phyloP scores from a whole-genome alignment of 306 rosid genomes.

The Alnus rubra region DNA sequence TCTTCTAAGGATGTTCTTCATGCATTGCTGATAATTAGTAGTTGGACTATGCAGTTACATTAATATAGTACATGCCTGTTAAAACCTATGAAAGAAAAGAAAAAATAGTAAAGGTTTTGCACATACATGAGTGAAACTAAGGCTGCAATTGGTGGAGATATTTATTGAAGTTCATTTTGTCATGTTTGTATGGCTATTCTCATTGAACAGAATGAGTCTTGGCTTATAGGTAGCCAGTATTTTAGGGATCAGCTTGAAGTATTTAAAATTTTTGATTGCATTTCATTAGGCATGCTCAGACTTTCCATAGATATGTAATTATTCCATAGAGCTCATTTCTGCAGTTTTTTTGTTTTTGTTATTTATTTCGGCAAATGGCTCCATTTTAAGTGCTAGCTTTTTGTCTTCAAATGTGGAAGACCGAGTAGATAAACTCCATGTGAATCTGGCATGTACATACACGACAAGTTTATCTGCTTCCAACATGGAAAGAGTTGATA shows the following conservation, averaged over 20 bases:
- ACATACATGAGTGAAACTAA: slow-evolving; percentile 6
- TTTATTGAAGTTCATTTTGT: neutral
- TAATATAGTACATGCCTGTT: neutral
- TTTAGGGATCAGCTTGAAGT: neutral
- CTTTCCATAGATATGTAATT: neutral
- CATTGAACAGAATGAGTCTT: neutral
- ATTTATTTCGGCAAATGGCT: no score
- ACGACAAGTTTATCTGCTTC: no score
- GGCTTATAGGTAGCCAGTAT: neutral
- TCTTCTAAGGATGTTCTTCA: slow-evolving; percentile 13
- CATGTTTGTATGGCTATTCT: slow-evolving; percentile 1
- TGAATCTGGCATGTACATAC: no score
- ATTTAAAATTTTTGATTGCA: neutral
- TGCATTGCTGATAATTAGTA: neutral
- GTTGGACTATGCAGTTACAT: neutral
- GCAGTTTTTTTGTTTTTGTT: no score
- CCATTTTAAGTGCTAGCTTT: no score
- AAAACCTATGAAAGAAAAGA: neutral
- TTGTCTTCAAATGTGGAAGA: no score
- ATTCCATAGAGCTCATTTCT: neutral
- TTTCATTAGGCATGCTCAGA: neutral
- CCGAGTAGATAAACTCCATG: no score
- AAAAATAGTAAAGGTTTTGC: neutral
- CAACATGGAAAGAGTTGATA: no score
- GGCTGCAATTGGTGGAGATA: slow-evolving; percentile 18